A percentile compares a stretch with the other conserved stretches of the same genome.
Evolutionary conservation across 2,329 filamentous ascomycete species (phyloP).

Genomic region (Leptosphaerulina australis): DNA sequence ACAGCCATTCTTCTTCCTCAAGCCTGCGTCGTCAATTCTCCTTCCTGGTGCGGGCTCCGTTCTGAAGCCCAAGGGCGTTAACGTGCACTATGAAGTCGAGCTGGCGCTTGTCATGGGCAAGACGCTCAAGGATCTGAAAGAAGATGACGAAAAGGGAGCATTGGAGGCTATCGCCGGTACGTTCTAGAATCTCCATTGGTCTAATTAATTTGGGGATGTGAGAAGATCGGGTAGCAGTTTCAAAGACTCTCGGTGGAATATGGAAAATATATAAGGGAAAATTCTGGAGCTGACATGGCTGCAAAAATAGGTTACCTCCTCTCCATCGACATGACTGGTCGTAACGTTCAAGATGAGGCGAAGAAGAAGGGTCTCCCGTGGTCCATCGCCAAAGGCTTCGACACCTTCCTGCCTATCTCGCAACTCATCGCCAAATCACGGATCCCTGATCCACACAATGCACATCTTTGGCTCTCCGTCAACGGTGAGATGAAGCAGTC

Average conservation of each 20-base stretch:
- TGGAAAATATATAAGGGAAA: not conserved
- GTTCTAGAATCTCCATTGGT: not conserved
- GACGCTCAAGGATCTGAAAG: constrained; percentile 74
- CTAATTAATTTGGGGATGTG: not conserved
- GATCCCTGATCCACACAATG: constrained; percentile 86
- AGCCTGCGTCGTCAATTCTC: constrained; percentile 86
- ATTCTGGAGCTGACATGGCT: not conserved
- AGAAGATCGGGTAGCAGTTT: too few species aligned
- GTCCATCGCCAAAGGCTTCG: constrained; percentile 96
- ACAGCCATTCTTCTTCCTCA: constrained; percentile 99
- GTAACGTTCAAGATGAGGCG: constrained; percentile 93
- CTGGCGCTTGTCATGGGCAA: constrained; percentile 88
- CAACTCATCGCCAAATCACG: constrained; percentile 77
- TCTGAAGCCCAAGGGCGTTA: constrained; percentile 79
- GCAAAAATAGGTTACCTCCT: constrained; percentile 74
- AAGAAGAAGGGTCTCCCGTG: constrained; percentile 97
- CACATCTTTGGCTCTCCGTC: constrained; percentile 83
- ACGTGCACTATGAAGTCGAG: constrained; percentile 94
- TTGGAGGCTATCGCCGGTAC: constrained; percentile 82
- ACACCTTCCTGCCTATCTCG: constrained; percentile 92
- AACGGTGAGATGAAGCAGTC: constrained; percentile 79
- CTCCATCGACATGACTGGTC: constrained; percentile 95
- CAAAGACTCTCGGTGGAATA: not conserved
- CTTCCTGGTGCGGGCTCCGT: constrained; percentile 78
- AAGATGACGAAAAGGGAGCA: constrained; percentile 75